Base-by-base conservation (phyloP, 1,284 basidiomycete species). In the Boletus austroedulis region DNA sequence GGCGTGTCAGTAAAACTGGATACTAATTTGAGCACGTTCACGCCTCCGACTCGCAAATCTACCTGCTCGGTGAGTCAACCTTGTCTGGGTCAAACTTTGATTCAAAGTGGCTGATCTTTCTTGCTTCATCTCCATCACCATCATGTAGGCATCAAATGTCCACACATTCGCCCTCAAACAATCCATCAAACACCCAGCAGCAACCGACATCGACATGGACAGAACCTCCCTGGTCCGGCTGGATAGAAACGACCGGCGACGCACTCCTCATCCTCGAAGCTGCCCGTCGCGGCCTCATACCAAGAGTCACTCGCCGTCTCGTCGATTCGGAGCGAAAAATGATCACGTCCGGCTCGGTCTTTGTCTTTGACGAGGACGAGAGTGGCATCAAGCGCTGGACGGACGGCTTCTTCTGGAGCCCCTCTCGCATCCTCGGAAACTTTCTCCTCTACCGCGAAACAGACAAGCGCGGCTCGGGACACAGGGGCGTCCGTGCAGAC, bases 331-430 rank as follows among this genome's bases (percentile, higher is more conserved):
- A 99, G 75, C 84, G 92, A 59, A 90, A 87, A 66, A 92, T 96
- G 85, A 96, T 99, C 70, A 86, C 87, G 31, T 94, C 91, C 10
- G 96, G 96, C 57, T 91, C 92, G 5, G 93, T 99, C 32, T 99
- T 98, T 69, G 95, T 98, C 59, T 98, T 98, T 72, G 94, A 99
- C 74, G 95, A 98, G 78, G 89, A 93, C 66, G 94, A 98, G 75
- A 94, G 92, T 67, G 95, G 95, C 38, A 98, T 99, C 80, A 98
- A 97, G 78, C 84, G 96, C 51, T 98, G 96, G 95, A 99, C 96
- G 0, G 95, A 99, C 75, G 95, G 95, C 7, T 89, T 94, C 72
- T 90, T 92, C 68, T 98, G 95, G 96, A 87, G 85, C 63, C 89
- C 89, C 2, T 86, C 87, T 59, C 80, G 93, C 50, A 95, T 98